Conservation (phyloP, 2,329 filamentous ascomycete genomes). For the Emydomyces testavorans region DNA sequence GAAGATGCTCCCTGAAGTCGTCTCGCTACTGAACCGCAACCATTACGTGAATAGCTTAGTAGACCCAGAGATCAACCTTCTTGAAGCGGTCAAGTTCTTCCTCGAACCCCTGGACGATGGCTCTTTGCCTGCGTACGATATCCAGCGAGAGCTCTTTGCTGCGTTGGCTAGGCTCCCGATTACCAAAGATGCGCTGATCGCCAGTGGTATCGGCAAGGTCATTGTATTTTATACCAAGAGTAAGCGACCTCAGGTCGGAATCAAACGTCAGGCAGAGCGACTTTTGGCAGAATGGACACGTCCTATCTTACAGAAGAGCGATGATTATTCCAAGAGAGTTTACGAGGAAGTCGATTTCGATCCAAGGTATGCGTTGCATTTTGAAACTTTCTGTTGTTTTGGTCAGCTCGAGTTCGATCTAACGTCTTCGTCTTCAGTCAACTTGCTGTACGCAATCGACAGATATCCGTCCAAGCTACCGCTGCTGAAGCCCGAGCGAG, state of each 20-base stretch:
- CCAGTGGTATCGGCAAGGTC: conserved; percentile 90
- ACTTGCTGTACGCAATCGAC: conserved; percentile 15
- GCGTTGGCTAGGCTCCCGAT: conserved; percentile 71
- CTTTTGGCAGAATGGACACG: conserved; percentile 93
- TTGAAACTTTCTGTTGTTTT: background rate
- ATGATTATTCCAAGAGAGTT: conserved; percentile 81
- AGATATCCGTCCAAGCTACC: conserved; percentile 27
- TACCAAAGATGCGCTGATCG: conserved; percentile 78
- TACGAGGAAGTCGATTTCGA: conserved; percentile 50
- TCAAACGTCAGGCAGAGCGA: conserved; percentile 88
- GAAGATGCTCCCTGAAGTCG: conserved; percentile 82
- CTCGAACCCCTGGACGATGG: conserved; percentile 90
- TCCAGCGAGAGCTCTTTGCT: conserved; percentile 85
- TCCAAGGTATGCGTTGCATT: conserved; percentile 36
- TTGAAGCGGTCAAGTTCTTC: conserved; percentile 94
- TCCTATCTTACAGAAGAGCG: conserved; percentile 82
- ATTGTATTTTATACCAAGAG: conserved; percentile 95
- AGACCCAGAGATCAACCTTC: conserved; percentile 87
- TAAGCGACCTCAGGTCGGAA: conserved; percentile 72
- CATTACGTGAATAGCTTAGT: conserved; percentile 69
- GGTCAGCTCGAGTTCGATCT: background rate
- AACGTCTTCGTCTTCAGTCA: background rate
- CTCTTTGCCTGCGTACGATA: conserved; percentile 88
- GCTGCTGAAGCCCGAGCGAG: conserved; percentile 42
- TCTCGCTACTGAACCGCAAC: conserved; percentile 77